These are phyloP conservation scores for Tubosaeta sp. DNA, from an alignment of 768 basidiomycete species.

Conservation along the genomic window DNA sequence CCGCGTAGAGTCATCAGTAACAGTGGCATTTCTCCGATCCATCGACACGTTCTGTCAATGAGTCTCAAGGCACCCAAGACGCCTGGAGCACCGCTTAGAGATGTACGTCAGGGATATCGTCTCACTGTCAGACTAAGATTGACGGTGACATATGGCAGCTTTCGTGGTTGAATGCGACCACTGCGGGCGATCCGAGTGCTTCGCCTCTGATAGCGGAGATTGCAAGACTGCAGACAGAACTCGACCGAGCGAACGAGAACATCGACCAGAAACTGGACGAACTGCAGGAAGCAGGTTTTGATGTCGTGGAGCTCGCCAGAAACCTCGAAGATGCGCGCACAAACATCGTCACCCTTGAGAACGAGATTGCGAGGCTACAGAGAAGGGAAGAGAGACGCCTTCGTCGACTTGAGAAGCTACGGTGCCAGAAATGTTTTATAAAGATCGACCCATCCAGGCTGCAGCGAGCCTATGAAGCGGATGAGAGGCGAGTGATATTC, in stretches of 20 bases:
- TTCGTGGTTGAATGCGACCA: slow-evolving; percentile 67
- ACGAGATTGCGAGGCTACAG: slow-evolving; percentile 60
- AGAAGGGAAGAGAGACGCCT: slow-evolving; percentile 68
- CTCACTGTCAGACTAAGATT: slow-evolving; percentile 1
- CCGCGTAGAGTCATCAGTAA: slow-evolving; percentile 52
- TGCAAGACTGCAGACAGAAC: slow-evolving; percentile 64
- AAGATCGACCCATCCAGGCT: slow-evolving; percentile 52
- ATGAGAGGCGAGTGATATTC: slow-evolving; percentile 53
- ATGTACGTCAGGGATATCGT: slow-evolving; percentile 44
- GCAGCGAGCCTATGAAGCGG: slow-evolving; percentile 39
- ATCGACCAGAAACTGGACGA: slow-evolving; percentile 88
- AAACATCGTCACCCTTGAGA: slow-evolving; percentile 54
- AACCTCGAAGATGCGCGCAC: slow-evolving; percentile 69
- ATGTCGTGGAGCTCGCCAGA: slow-evolving; percentile 64
- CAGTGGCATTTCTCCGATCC: slow-evolving; percentile 72
- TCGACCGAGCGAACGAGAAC: slow-evolving; percentile 75
- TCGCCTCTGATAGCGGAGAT: slow-evolving; percentile 72
- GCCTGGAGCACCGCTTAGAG: slow-evolving; percentile 72
- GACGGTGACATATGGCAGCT: slow-evolving; percentile 39
- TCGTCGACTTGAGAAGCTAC: slow-evolving; percentile 53
- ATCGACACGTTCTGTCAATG: slow-evolving; percentile 66
- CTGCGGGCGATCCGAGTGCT: slow-evolving; percentile 46
- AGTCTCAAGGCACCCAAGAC: slow-evolving; percentile 68
- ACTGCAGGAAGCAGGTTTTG: slow-evolving; percentile 76
- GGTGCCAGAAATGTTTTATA: slow-evolving; percentile 66